These are phyloP conservation scores for Xenoacremonium recifei DNA, from an alignment of 2,329 filamentous ascomycete species.

Conservation along the genomic window DNA sequence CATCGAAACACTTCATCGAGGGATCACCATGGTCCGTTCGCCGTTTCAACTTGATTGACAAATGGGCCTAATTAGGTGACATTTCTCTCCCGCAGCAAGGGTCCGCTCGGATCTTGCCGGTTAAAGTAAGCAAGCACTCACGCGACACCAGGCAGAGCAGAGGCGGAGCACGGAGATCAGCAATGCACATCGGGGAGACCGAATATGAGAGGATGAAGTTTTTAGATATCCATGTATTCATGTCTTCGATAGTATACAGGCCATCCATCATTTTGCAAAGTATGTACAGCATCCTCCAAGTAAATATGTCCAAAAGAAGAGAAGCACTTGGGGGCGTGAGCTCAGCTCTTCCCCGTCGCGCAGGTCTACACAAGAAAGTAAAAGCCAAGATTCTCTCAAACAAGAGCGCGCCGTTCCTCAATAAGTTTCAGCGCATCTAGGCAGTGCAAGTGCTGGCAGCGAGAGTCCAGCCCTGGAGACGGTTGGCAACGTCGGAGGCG, in stretches of 20 bases:
- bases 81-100: no score
- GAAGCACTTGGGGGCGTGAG: neutral
- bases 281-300: neutral
- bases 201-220: no score
- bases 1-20: no score
- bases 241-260: no score
- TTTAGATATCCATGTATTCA: neutral
- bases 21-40: no score
- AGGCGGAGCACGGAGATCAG: no score
- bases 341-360: neutral
- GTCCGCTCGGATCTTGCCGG: no score
- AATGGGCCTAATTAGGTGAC: no score
- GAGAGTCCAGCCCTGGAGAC: conserved; percentile 15
- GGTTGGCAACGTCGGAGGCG: conserved; percentile 14
- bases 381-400: neutral
- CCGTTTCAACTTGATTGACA: no score
- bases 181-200: no score
- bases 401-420: neutral
- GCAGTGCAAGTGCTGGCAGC: conserved; percentile 1
- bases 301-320: neutral
- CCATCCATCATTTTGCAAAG: neutral
- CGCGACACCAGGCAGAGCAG: no score
- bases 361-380: neutral
- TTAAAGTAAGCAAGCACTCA: no score
- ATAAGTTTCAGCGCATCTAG: neutral